Conservation (phyloP, 2,329 filamentous ascomycete genomes). For the Erysiphe pulchra region DNA sequence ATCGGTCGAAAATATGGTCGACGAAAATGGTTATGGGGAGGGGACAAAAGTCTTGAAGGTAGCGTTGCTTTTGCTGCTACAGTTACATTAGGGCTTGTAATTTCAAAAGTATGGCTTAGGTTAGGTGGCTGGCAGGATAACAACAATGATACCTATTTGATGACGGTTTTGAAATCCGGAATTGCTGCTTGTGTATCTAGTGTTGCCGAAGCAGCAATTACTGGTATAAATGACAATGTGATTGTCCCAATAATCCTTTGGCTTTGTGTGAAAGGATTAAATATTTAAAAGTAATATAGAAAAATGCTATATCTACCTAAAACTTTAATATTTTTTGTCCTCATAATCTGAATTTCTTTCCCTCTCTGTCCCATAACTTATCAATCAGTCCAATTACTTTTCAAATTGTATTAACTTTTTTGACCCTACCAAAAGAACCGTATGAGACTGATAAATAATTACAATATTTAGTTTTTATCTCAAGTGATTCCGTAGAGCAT, state of each 20-base stretch:
- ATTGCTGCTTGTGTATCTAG: slow-evolving; percentile 60
- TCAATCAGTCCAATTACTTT: no score
- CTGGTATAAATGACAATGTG: slow-evolving; percentile 95
- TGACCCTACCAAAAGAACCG: no score
- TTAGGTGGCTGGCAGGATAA: slow-evolving; percentile 57
- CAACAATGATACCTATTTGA: slow-evolving; percentile 45
- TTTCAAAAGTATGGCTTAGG: slow-evolving; percentile 47
- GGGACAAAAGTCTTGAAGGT: slow-evolving; percentile 86
- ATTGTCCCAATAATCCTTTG: slow-evolving; percentile 83
- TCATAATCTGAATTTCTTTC: no score
- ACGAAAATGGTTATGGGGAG: slow-evolving; percentile 87
- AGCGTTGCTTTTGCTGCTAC: slow-evolving; percentile 56
- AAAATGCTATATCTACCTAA: no score
- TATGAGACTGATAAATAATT: no score
- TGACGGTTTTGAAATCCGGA: slow-evolving; percentile 42
- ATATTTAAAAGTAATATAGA: slow-evolving; percentile 7
- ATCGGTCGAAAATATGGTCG: slow-evolving; percentile 69
- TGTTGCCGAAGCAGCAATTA: slow-evolving; percentile 81
- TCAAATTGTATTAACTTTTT: no score
- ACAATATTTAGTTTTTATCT: no score
- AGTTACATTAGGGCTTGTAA: slow-evolving; percentile 48
- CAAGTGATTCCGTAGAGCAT: no score
- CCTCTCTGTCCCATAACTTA: no score
- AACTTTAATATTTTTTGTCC: no score
- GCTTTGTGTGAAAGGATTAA: slow-evolving; percentile 59